A percentile compares a stretch with the other conserved stretches of the same genome.
These are phyloP conservation scores for Oehlia diaphana DNA, from an alignment of 192 early-diverging fungal genomes.

Conservation along the genomic window DNA sequence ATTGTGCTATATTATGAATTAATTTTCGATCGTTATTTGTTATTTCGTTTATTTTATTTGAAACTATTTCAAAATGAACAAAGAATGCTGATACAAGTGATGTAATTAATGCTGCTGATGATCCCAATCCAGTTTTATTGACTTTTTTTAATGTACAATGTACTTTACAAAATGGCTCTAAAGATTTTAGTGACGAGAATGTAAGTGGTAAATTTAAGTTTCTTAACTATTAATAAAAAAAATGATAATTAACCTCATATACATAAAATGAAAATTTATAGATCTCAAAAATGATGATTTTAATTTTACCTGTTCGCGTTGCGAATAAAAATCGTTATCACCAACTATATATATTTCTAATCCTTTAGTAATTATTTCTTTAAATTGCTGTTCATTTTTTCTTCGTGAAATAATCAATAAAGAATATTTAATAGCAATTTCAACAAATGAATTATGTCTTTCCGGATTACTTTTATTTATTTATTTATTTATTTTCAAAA, in stretches of 20 bases:
- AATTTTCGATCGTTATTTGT: constrained; percentile 44
- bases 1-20: constrained; percentile 88
- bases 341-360: constrained; percentile 79
- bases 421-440: constrained; percentile 51
- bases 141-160: constrained; percentile 67
- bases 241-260: background rate
- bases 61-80: constrained; percentile 62
- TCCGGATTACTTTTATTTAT: constrained; percentile 31
- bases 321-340: constrained; percentile 99
- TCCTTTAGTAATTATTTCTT: constrained; percentile 39
- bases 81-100: constrained; percentile 83
- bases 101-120: constrained; percentile 95
- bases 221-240: background rate
- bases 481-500: too few species aligned
- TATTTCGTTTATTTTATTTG: constrained; percentile 14
- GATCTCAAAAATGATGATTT: background rate
- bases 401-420: constrained; percentile 44
- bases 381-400: constrained; percentile 32
- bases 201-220: constrained; percentile 47
- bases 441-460: constrained; percentile 66
- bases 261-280: too few species aligned
- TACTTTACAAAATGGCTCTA: constrained; percentile 66
- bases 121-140: constrained; percentile 96
- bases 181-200: constrained; percentile 51
- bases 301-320: constrained; percentile 71